These are phyloP conservation scores for Beauveria bassiana DNA, from an alignment of 2,329 filamentous ascomycete genomes.

Conservation along the genomic window DNA sequence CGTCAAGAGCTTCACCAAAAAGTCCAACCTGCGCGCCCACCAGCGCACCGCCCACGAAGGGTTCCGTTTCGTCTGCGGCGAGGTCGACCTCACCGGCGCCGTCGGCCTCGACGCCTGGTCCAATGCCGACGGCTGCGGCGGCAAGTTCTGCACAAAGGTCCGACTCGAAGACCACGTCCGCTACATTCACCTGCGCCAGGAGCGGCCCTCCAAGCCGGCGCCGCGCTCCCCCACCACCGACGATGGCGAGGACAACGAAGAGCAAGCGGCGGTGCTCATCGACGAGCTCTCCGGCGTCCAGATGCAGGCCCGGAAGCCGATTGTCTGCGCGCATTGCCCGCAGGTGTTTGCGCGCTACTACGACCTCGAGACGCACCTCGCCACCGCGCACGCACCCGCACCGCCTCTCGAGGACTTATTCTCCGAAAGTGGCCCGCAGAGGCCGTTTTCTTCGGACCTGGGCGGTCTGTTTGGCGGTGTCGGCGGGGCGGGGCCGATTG, in stretches of 20 bases:
- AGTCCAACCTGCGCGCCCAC: conserved; percentile 76
- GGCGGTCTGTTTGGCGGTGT: conserved; percentile 18
- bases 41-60: conserved; percentile 71
- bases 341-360: conserved; percentile 41
- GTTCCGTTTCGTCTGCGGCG: conserved; percentile 70
- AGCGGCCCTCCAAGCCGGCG: conserved; percentile 31
- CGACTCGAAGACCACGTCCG: conserved; percentile 79
- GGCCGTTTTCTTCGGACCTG: background rate
- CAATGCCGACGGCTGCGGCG: conserved; percentile 61
- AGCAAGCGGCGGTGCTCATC: conserved; percentile 24
- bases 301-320: conserved; percentile 32
- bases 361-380: conserved; percentile 41
- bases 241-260: conserved; percentile 1
- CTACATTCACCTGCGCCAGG: conserved; percentile 65
- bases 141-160: conserved; percentile 67
- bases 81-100: conserved; percentile 51
- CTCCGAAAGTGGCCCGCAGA: conserved; percentile 14
- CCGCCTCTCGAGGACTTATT: conserved; percentile 13
- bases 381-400: conserved; percentile 22
- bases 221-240: background rate
- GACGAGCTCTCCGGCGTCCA: conserved; percentile 36
- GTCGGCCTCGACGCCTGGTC: conserved; percentile 57
- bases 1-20: conserved; percentile 69
- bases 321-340: conserved; percentile 39
- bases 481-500: background rate